These are phyloP conservation scores for Dianthus caryophyllus DNA, from an alignment of 148 eudicot species.

Conservation along the genomic window DNA sequence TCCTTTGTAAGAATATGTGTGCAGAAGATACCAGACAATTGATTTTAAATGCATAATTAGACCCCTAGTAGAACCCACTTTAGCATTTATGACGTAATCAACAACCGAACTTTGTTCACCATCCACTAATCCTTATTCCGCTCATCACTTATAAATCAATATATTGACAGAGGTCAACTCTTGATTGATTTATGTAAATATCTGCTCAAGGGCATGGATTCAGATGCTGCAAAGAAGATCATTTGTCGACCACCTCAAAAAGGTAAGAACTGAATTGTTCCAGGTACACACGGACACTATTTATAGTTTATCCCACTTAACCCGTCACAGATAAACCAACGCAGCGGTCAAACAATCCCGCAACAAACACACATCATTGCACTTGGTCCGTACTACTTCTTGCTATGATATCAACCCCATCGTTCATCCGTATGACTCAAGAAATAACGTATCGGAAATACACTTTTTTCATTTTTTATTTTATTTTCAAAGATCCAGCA, in stretches of 20 bases:
- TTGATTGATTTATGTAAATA: background rate
- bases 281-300: background rate
- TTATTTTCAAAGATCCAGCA: too few species aligned
- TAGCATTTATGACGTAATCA: background rate
- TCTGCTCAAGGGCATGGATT: background rate
- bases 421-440: too few species aligned
- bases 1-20: background rate
- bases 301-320: background rate
- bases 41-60: background rate
- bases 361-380: background rate
- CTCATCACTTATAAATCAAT: background rate
- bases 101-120: background rate
- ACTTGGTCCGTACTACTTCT: too few species aligned
- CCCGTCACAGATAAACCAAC: background rate
- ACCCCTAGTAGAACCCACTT: background rate
- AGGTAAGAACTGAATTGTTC: background rate
- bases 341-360: background rate
- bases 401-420: too few species aligned
- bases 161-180: background rate
- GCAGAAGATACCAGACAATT: background rate
- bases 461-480: too few species aligned
- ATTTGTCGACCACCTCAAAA: background rate
- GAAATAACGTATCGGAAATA: too few species aligned
- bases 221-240: background rate
- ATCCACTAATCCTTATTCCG: conserved; percentile 1